Evolutionary conservation across 2,329 filamentous ascomycete species (phyloP).

Genomic region (Cordyceps cateniannulata): DNA sequence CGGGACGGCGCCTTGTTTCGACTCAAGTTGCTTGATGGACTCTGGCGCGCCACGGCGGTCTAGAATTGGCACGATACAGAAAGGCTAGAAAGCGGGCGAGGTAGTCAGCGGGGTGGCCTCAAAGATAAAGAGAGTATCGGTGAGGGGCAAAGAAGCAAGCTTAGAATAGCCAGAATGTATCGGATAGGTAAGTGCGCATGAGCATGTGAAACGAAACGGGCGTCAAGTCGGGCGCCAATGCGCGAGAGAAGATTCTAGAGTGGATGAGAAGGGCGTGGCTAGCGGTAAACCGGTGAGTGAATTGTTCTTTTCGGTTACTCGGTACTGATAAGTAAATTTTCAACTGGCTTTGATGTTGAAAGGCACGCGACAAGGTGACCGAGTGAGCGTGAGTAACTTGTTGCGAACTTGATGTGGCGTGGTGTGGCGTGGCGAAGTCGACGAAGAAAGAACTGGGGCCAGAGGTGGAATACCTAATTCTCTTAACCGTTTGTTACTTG

Average conservation of each 20-base stretch:
- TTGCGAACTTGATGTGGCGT: background rate
- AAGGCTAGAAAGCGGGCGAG: background rate
- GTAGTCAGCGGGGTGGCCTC: background rate
- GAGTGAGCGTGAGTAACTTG: background rate
- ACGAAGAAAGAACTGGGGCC: background rate
- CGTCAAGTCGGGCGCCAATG: constrained; percentile 6
- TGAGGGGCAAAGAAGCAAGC: background rate
- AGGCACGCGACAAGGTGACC: background rate
- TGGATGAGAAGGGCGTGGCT: background rate
- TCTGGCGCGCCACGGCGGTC: background rate
- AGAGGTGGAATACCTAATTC: background rate
- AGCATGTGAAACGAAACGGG: constrained; percentile 10
- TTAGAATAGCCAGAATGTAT: background rate
- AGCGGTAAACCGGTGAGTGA: background rate
- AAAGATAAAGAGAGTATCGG: background rate
- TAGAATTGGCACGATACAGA: background rate
- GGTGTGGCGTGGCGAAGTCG: background rate
- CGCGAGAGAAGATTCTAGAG: background rate
- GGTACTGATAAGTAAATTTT: background rate
- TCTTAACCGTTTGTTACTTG: background rate
- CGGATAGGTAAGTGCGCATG: background rate
- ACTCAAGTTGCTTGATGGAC: background rate
- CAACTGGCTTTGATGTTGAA: background rate
- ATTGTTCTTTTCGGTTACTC: too few relatives aligned
- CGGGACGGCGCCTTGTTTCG: background rate